Evolutionary conservation across 345 rosid species (phyloP).

Genomic region (Cardamine chenopodiifolia): DNA sequence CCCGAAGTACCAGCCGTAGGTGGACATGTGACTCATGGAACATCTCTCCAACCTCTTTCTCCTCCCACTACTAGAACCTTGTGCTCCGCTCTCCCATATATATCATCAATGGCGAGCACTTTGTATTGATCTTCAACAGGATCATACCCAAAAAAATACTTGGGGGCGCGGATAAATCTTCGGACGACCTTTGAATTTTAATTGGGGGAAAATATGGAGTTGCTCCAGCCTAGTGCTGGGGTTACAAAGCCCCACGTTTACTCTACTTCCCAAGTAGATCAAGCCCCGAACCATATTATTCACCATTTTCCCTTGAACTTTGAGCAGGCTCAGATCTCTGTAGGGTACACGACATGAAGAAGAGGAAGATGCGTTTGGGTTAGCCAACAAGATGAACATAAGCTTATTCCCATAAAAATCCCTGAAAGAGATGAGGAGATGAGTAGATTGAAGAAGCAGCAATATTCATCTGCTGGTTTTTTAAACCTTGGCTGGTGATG

Average conservation of each 20-base stretch:
- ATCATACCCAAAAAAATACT: not conserved
- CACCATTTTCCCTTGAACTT: too few species aligned
- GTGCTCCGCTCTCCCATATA: not conserved
- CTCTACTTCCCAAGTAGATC: not conserved
- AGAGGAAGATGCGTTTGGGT: too few species aligned
- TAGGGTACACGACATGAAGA: too few species aligned
- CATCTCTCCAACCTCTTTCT: constrained; percentile 17
- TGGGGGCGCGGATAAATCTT: too few species aligned
- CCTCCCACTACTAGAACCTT: not conserved
- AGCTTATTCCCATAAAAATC: too few species aligned
- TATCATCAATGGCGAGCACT: not conserved
- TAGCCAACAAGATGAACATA: too few species aligned
- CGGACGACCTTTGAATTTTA: not conserved
- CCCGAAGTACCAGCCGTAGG: not conserved
- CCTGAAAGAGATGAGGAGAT: too few species aligned
- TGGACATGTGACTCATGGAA: not conserved
- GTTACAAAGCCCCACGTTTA: not conserved
- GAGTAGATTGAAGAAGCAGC: not conserved
- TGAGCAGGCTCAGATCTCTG: too few species aligned
- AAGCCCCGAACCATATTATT: not conserved
- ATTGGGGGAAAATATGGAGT: not conserved
- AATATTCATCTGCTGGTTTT: not conserved
- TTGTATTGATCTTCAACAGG: constrained; percentile 10
- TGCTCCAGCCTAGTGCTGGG: not conserved
- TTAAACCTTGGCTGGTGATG: not conserved